These are phyloP conservation scores for Rickenella mellea DNA, from an alignment of 768 basidiomycete genomes.

Conservation along the genomic window DNA sequence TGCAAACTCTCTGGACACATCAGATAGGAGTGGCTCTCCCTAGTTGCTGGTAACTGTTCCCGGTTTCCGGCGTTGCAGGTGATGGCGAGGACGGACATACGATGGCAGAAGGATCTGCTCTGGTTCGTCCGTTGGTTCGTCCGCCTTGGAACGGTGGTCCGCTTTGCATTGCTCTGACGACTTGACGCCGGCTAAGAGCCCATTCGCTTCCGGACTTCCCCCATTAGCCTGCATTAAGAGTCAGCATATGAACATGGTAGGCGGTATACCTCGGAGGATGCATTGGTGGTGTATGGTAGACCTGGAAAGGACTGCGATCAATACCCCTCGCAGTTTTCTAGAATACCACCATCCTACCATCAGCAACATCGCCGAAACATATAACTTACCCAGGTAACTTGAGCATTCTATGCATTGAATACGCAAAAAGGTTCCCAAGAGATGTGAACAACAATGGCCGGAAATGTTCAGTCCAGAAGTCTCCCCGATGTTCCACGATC, in stretches of 20 bases:
- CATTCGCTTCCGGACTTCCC: conserved; percentile 75
- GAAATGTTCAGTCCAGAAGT: conserved; percentile 89
- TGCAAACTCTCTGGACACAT: too few species aligned
- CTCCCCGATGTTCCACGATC: conserved; percentile 51
- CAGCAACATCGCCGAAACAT: neutral
- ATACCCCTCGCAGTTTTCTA: conserved; percentile 57
- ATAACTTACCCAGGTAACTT: conserved; percentile 66
- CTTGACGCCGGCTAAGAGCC: conserved; percentile 38
- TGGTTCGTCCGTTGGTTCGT: conserved; percentile 19
- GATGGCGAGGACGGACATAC: conserved; percentile 36
- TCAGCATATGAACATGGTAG: conserved; percentile 1
- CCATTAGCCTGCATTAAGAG: conserved; percentile 45
- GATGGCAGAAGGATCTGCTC: conserved; percentile 26
- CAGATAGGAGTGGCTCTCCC: too few species aligned
- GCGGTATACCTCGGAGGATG: conserved; percentile 8
- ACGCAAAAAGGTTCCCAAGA: conserved; percentile 82
- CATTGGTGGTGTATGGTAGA: conserved; percentile 43
- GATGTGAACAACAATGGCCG: conserved; percentile 77
- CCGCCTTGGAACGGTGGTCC: conserved; percentile 25
- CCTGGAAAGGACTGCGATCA: conserved; percentile 68
- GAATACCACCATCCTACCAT: neutral
- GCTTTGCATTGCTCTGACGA: conserved; percentile 26
- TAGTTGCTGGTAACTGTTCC: too few species aligned
- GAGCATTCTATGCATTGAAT: conserved; percentile 84
- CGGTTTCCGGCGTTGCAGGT: too few species aligned